phyloP scores from a whole-genome alignment of 768 basidiomycete species.

The Xerocomellus intermedius region DNA sequence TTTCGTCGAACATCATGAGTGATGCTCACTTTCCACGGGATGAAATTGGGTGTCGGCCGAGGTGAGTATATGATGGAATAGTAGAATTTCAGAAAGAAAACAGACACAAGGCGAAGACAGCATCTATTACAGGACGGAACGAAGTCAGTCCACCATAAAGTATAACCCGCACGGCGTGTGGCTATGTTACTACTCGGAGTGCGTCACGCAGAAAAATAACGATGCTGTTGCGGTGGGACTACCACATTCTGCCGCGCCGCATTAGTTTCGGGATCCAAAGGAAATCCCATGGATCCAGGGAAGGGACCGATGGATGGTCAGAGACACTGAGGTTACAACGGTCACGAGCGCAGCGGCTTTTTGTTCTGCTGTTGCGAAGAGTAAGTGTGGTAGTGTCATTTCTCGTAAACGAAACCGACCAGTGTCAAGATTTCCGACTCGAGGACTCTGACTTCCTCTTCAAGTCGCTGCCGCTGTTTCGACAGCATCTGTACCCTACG shows the following conservation, averaged over 20 bases:
- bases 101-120: background rate
- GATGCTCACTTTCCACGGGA: background rate
- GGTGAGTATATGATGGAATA: background rate
- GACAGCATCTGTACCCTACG: constrained; percentile 61
- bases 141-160: background rate
- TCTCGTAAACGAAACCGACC: constrained; percentile 34
- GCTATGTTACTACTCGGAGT: background rate
- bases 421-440: constrained; percentile 61
- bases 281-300: background rate
- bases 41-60: background rate
- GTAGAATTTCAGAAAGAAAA: background rate
- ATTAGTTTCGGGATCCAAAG: background rate
- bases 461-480: constrained; percentile 66
- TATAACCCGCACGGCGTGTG: too few species aligned
- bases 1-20: background rate
- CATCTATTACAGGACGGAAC: background rate
- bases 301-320: background rate
- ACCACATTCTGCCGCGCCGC: background rate
- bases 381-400: constrained; percentile 1
- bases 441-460: constrained; percentile 56
- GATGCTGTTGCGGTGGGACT: background rate
- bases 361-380: constrained; percentile 21
- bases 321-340: background rate
- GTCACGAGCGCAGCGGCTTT: constrained; percentile 3
- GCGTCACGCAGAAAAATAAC: background rate